A percentile compares a stretch with the other conserved stretches of the same genome.
Evolutionary conservation across 1,284 basidiomycete species (phyloP).

Genomic region (Boletus smithii): DNA sequence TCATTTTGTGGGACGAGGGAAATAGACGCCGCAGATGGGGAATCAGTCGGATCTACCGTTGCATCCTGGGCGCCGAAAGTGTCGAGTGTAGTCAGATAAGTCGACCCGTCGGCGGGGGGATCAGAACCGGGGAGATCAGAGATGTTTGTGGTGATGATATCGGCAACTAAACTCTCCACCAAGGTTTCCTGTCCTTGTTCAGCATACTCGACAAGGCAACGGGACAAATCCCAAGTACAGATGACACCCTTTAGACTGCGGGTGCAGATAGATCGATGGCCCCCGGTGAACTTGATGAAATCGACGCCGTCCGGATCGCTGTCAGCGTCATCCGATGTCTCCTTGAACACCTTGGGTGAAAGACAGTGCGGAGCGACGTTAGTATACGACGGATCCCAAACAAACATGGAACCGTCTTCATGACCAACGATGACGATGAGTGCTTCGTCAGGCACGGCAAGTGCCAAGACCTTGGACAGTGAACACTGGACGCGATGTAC

Average conservation of each 20-base stretch:
- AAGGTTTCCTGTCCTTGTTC: neutral
- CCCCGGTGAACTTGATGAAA: constrained; percentile 18
- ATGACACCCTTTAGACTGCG: constrained; percentile 17
- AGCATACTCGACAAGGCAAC: constrained; percentile 13
- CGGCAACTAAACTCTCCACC: neutral
- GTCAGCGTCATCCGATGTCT: neutral
- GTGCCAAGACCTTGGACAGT: constrained; percentile 11
- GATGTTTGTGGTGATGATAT: neutral
- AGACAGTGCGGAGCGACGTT: constrained; percentile 10
- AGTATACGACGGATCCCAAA: constrained; percentile 20
- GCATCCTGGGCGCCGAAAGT: neutral
- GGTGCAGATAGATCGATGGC: constrained; percentile 9
- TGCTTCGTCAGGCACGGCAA: constrained; percentile 9
- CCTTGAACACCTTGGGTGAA: neutral
- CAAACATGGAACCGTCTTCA: constrained; percentile 19
- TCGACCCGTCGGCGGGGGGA: neutral
- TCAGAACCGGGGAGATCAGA: neutral
- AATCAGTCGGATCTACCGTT: neutral
- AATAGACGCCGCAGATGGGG: neutral
- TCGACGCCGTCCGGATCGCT: constrained; percentile 9
- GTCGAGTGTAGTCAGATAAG: neutral
- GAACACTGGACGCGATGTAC: constrained; percentile 12
- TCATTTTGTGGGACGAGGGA: neutral
- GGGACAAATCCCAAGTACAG: constrained; percentile 21
- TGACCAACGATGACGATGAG: constrained; percentile 14